These are phyloP conservation scores for Stagonosporopsis vannaccii DNA, from an alignment of 2,329 filamentous ascomycete species.

Conservation along the genomic window DNA sequence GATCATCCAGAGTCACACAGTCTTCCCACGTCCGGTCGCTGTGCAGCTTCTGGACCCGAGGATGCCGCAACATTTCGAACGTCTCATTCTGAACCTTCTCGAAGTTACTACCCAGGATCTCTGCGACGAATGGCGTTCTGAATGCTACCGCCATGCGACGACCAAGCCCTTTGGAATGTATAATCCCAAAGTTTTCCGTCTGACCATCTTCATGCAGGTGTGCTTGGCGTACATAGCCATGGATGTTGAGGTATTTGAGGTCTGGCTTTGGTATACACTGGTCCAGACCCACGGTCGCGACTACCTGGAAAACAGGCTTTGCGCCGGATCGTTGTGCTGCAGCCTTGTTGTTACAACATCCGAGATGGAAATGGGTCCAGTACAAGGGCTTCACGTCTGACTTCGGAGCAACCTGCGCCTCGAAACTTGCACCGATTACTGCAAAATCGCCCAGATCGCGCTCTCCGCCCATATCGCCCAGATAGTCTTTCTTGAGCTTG, in stretches of 20 bases:
- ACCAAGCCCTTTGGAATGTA: conserved; percentile 25
- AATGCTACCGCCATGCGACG: conserved; percentile 64
- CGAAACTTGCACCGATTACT: conserved; percentile 76
- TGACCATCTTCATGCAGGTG: conserved; percentile 28
- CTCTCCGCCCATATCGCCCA: conserved; percentile 78
- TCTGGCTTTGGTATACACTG: conserved; percentile 56
- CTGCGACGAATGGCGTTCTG: conserved; percentile 75
- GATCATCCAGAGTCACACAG: conserved; percentile 70
- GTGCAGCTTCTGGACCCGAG: conserved; percentile 78
- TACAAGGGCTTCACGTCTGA: conserved; percentile 63
- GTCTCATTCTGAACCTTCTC: conserved; percentile 72
- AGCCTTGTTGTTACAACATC: conserved; percentile 74
- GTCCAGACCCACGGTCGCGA: conserved; percentile 61
- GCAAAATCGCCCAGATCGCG: conserved; percentile 73
- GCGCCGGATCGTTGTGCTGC: conserved; percentile 60
- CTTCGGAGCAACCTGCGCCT: conserved; percentile 67
- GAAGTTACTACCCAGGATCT: conserved; percentile 81
- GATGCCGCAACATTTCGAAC: conserved; percentile 80
- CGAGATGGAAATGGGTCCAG: conserved; percentile 84
- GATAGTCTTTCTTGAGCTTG: conserved; percentile 91
- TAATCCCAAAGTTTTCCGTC: conserved; percentile 33
- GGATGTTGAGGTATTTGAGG: conserved; percentile 52
- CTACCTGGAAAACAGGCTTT: conserved; percentile 69
- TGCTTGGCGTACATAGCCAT: conserved; percentile 50
- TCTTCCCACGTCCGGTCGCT: conserved; percentile 75